phyloP scores from a whole-genome alignment of 352 stramenopile species.

The Globisporangium ultimum region DNA sequence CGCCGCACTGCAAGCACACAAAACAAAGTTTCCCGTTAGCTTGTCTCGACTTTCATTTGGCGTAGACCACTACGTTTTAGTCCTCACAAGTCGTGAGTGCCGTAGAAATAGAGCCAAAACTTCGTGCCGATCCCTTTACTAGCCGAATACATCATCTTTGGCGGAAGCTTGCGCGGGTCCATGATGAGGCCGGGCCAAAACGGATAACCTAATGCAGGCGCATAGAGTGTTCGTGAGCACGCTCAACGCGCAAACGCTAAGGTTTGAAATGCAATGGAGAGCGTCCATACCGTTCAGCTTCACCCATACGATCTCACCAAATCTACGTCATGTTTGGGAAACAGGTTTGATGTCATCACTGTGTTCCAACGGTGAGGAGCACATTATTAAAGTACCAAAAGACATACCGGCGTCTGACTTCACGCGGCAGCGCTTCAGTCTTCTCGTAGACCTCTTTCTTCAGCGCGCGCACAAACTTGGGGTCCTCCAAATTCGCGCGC shows the following conservation, averaged over 20 bases:
- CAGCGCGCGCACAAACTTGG: conserved; percentile 6
- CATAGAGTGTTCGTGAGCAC: background rate
- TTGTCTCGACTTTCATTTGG: background rate
- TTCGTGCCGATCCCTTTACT: conserved; percentile 7
- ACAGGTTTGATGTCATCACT: too few relatives aligned
- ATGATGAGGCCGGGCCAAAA: conserved; percentile 12
- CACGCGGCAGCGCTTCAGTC: conserved; percentile 6
- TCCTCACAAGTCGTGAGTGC: conserved; percentile 14
- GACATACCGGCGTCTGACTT: conserved; percentile 6
- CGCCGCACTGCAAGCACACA: conserved; percentile 2
- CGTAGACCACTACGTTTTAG: background rate
- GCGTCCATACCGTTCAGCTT: conserved; percentile 2
- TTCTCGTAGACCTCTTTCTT: conserved; percentile 10
- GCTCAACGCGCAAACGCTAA: too few relatives aligned
- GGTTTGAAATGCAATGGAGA: background rate
- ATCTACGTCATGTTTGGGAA: conserved; percentile 1
- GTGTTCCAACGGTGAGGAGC: too few relatives aligned
- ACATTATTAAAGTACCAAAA: too few relatives aligned
- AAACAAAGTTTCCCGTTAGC: background rate
- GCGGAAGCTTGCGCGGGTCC: conserved; percentile 12
- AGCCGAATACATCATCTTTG: conserved; percentile 7
- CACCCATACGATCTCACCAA: conserved; percentile 14
- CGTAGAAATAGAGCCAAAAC: conserved; percentile 17
- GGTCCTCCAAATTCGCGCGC: conserved; percentile 2
- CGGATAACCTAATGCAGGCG: conserved; percentile 6